Evolutionary conservation across 108 stramenopile species (phyloP).

Genomic region (Craspedostauros australis): DNA sequence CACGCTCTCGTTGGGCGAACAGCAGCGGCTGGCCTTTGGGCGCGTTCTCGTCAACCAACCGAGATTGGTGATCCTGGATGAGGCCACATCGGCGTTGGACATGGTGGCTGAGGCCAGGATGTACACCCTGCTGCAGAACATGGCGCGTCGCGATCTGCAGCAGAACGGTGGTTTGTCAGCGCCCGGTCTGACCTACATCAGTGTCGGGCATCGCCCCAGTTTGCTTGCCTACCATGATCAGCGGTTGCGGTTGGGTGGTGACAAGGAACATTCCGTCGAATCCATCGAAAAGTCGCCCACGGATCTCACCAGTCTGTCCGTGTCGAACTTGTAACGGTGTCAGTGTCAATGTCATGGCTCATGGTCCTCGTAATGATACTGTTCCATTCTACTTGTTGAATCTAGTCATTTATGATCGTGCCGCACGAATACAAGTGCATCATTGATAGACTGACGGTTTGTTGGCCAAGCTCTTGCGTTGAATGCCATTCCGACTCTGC

Average conservation of each 20-base stretch:
- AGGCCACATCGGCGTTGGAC: constrained; percentile 81
- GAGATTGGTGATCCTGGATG: constrained; percentile 84
- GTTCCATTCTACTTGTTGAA: no score
- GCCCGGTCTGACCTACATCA: constrained; percentile 75
- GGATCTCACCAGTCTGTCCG: no score
- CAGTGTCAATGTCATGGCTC: no score
- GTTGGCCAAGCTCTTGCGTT: no score
- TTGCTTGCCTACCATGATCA: constrained; percentile 80
- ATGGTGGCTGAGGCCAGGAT: constrained; percentile 69
- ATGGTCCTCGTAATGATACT: no score
- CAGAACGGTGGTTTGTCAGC: constrained; percentile 34
- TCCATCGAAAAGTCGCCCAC: constrained; percentile 13
- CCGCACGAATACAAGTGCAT: no score
- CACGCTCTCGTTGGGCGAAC: constrained; percentile 89
- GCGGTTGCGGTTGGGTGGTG: constrained; percentile 59
- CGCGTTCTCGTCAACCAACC: constrained; percentile 84
- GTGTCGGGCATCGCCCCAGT: constrained; percentile 92
- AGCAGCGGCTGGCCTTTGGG: constrained; percentile 93
- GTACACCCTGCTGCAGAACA: constrained; percentile 72
- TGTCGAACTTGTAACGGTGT: no score
- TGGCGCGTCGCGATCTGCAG: constrained; percentile 40
- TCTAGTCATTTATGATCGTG: no score
- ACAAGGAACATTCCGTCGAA: constrained; percentile 20
- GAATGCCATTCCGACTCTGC: constrained; percentile 69
- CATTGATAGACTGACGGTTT: no score